phyloP scores from a whole-genome alignment of 148 eudicot genomes.

The Cornus florida region DNA sequence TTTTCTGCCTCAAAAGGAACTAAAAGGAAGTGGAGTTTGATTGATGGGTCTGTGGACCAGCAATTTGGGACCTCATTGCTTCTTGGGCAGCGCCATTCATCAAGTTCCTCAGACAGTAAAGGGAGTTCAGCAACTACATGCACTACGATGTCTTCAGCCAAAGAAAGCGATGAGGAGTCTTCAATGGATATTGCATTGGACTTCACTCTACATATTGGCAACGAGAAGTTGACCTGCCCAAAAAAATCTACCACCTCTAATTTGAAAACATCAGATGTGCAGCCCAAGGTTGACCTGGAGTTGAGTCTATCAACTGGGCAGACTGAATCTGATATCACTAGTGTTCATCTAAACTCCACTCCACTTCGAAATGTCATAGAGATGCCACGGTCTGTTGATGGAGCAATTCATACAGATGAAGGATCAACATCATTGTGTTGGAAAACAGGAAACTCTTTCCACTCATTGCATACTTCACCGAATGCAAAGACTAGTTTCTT shows the following conservation, averaged over 20 bases:
- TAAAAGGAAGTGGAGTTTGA: constrained; percentile 65
- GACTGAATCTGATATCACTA: constrained; percentile 77
- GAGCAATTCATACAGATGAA: constrained; percentile 27
- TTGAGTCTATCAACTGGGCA: constrained; percentile 71
- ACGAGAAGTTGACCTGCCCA: constrained; percentile 54
- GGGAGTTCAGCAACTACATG: constrained; percentile 82
- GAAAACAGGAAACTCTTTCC: constrained; percentile 29
- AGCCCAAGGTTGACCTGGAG: constrained; percentile 55
- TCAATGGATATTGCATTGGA: constrained; percentile 84
- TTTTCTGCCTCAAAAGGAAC: constrained; percentile 51
- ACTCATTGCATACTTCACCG: constrained; percentile 28
- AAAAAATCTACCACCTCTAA: constrained; percentile 43
- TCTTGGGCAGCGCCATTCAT: constrained; percentile 63
- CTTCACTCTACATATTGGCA: constrained; percentile 76
- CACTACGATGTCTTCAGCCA: constrained; percentile 73
- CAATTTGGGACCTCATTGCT: constrained; percentile 41
- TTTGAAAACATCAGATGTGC: constrained; percentile 24
- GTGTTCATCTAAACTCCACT: constrained; percentile 39
- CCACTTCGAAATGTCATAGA: constrained; percentile 22
- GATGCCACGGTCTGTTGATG: constrained; percentile 22
- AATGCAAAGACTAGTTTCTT: constrained; percentile 24
- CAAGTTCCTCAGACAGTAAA: constrained; percentile 92
- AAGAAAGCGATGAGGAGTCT: constrained; percentile 81
- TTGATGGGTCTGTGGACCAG: constrained; percentile 30
- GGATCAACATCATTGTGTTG: constrained; percentile 35